Evolutionary conservation across 2,329 filamentous ascomycete species (phyloP).

Genomic region (Microcyclospora tardicrescens): DNA sequence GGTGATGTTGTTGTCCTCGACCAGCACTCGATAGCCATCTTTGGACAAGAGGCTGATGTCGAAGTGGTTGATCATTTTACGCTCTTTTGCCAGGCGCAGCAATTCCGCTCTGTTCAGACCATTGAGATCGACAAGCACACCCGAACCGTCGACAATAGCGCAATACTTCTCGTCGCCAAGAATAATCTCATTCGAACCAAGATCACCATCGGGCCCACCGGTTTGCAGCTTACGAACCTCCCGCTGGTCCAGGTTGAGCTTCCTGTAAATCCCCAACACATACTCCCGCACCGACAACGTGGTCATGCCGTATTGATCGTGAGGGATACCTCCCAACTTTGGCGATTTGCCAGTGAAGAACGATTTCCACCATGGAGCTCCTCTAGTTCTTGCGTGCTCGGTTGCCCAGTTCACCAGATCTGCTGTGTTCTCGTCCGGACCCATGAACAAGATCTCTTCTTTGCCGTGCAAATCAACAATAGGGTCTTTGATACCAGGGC

Average conservation of each 20-base stretch:
- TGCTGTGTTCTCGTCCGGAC: conserved; percentile 96
- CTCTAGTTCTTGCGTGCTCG: conserved; percentile 72
- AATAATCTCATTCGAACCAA: conserved; percentile 95
- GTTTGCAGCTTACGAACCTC: conserved; percentile 91
- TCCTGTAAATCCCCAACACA: conserved; percentile 91
- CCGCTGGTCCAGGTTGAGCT: conserved; percentile 76
- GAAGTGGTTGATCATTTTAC: conserved; percentile 81
- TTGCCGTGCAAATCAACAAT: conserved; percentile 92
- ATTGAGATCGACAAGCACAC: conserved; percentile 85
- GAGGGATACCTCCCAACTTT: conserved; percentile 88
- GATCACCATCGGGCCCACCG: conserved; percentile 87
- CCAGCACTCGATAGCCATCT: conserved; percentile 79
- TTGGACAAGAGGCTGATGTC: conserved; percentile 74
- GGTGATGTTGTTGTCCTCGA: conserved; percentile 80
- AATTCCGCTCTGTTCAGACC: conserved; percentile 79
- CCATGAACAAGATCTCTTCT: conserved; percentile 96
- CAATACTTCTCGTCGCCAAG: conserved; percentile 93
- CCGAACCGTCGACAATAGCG: conserved; percentile 88
- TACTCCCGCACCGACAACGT: conserved; percentile 93
- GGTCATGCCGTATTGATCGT: conserved; percentile 95
- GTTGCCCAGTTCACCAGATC: conserved; percentile 98
- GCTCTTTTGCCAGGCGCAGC: conserved; percentile 67
- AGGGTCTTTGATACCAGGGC: conserved; percentile 96
- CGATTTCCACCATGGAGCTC: conserved; percentile 98
- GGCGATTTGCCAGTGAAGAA: conserved; percentile 99